Percentiles rank a stretch among this genome's conserved stretches.
Evolutionary conservation across 129 eudicot genomes (phyloP).

Genomic region (Flaveria bidentis): DNA sequence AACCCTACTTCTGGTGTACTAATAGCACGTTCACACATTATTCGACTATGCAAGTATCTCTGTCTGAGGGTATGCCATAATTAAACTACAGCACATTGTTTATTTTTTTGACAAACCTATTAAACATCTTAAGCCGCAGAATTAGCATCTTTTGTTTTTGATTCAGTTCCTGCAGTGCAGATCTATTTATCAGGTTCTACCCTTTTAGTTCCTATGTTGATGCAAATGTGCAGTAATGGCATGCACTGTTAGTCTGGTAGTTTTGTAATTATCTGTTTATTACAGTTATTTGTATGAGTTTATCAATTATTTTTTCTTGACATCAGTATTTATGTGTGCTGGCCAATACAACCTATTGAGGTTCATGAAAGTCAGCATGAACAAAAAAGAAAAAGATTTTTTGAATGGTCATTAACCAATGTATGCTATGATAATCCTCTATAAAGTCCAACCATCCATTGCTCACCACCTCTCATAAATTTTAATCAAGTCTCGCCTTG

Average conservation of each 20-base stretch:
- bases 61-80: neutral
- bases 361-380: constrained; percentile 9
- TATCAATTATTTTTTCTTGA: neutral
- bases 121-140: neutral
- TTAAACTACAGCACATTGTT: neutral
- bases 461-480: neutral
- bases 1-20: neutral
- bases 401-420: neutral
- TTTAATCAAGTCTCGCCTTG: neutral
- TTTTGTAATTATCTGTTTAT: neutral
- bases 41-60: neutral
- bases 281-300: neutral
- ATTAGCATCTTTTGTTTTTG: neutral
- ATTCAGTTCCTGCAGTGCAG: neutral
- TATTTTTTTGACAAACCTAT: neutral
- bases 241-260: neutral
- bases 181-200: neutral
- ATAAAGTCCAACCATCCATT: neutral
- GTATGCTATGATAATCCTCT: neutral
- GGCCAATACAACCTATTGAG: neutral
- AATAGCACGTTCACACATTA: neutral
- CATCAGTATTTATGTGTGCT: neutral
- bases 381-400: neutral
- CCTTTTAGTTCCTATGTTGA: neutral
- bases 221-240: neutral